Percentiles rank a stretch among this genome's conserved stretches.
phyloP scores from a whole-genome alignment of 495 filamentous ascomycete species.

The Neurospora sp. region DNA sequence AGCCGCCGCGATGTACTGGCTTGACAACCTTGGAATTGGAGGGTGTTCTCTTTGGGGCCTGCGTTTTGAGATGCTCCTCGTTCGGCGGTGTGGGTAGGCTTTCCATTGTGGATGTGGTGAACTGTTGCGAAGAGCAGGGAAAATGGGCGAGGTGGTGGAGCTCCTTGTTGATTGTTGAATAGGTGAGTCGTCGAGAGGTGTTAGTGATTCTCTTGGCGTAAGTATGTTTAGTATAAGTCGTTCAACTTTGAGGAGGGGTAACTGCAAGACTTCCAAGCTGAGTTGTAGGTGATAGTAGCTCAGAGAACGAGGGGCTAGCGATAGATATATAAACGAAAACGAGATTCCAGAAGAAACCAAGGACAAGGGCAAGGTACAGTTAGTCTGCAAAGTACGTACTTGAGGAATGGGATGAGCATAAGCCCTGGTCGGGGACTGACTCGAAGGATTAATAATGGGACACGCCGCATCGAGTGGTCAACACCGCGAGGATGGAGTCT shows the following conservation, averaged over 20 bases:
- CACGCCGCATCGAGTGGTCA: conserved; percentile 2
- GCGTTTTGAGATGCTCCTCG: conserved; percentile 30
- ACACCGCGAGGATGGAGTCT: conserved; percentile 2
- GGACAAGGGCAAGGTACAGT: background rate
- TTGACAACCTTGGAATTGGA: conserved; percentile 21
- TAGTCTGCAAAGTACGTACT: background rate
- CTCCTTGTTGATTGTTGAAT: background rate
- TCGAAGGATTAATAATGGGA: conserved; percentile 19
- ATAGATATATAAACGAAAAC: conserved; percentile 4
- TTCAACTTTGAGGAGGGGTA: background rate
- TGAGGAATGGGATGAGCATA: conserved; percentile 10
- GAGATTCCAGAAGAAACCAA: conserved; percentile 1
- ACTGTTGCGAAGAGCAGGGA: background rate
- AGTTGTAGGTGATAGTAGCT: conserved; percentile 5
- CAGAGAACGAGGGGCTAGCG: conserved; percentile 3
- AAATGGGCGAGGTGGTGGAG: background rate
- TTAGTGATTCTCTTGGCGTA: conserved; percentile 3
- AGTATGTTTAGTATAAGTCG: background rate
- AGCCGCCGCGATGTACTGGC: conserved; percentile 12
- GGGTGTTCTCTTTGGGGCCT: conserved; percentile 14
- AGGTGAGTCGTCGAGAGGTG: conserved; percentile 4
- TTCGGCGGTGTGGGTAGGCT: conserved; percentile 36
- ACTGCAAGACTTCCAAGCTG: background rate
- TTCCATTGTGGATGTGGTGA: conserved; percentile 27
- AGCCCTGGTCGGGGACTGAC: conserved; percentile 10